A percentile compares a stretch with the other conserved stretches of the same genome.
Evolutionary conservation across 2,329 filamentous ascomycete genomes (phyloP).

Genomic region (Clonostachys rosea): DNA sequence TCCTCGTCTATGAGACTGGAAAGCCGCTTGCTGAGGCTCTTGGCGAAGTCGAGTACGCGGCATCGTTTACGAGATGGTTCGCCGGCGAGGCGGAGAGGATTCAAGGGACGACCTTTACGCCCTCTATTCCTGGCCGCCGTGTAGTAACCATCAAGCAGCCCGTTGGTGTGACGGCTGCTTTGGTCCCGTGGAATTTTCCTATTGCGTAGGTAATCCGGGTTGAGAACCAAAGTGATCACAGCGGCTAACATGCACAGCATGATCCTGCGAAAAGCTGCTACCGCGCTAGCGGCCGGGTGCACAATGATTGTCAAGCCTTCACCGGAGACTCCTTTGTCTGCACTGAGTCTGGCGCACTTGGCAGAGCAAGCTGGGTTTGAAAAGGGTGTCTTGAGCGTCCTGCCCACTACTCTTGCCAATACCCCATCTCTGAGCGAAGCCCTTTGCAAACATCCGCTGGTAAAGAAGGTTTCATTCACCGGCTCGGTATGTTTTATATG

Average conservation of each 20-base stretch:
- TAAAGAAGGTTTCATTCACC: constrained; percentile 74
- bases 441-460: constrained; percentile 61
- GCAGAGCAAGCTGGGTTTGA: constrained; percentile 71
- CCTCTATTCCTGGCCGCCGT: constrained; percentile 57
- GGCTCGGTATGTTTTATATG: constrained; percentile 39
- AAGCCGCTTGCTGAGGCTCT: constrained; percentile 50
- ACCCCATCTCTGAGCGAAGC: constrained; percentile 63
- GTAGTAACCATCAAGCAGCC: constrained; percentile 64
- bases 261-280: constrained; percentile 37
- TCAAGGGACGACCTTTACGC: constrained; percentile 55
- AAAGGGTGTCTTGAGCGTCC: constrained; percentile 68
- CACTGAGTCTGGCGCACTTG: constrained; percentile 54
- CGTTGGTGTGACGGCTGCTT: constrained; percentile 23
- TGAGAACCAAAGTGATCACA: too few species aligned
- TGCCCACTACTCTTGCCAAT: constrained; percentile 56
- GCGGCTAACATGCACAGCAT: constrained; percentile 16
- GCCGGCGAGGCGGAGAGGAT: constrained; percentile 42
- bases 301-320: constrained; percentile 73
- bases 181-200: constrained; percentile 54
- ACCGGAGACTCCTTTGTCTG: constrained; percentile 70
- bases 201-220: constrained; percentile 18
- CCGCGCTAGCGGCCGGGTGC: constrained; percentile 67
- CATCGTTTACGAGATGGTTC: constrained; percentile 53
- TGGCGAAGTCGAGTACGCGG: constrained; percentile 51
- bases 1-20: constrained; percentile 45